A percentile compares a stretch with the other conserved stretches of the same genome.
These are phyloP conservation scores for Bryoglossum gracile DNA, from an alignment of 495 filamentous ascomycete genomes.

Conservation along the genomic window DNA sequence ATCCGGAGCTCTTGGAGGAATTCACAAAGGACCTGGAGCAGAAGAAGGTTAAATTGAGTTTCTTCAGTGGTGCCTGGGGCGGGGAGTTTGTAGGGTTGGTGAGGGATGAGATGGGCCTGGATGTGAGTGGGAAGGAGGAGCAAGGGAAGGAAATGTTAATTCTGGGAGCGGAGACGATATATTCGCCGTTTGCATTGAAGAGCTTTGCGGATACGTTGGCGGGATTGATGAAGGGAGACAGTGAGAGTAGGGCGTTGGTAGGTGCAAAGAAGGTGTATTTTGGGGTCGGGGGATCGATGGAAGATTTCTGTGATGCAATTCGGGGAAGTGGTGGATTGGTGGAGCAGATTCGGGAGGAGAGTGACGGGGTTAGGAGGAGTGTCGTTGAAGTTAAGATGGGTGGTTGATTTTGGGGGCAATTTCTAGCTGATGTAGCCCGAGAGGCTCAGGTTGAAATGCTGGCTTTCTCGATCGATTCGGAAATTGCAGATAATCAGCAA, in stretches of 20 bases:
- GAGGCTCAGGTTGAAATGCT: too few relatives aligned
- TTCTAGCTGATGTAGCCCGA: too few relatives aligned
- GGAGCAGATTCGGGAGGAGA: slow-evolving; percentile 55
- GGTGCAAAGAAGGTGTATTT: slow-evolving; percentile 95
- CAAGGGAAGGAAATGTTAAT: slow-evolving; percentile 43
- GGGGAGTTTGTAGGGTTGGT: slow-evolving; percentile 55
- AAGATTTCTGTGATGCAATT: slow-evolving; percentile 70
- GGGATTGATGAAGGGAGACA: slow-evolving; percentile 44
- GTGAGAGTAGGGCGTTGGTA: slow-evolving; percentile 58
- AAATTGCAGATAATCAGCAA: too few relatives aligned
- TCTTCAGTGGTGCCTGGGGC: slow-evolving; percentile 84
- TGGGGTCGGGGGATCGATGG: slow-evolving; percentile 87
- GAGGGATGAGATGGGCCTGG: slow-evolving; percentile 25
- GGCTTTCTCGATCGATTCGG: too few relatives aligned
- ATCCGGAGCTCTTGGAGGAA: slow-evolving; percentile 47
- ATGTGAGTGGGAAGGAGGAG: slow-evolving; percentile 12
- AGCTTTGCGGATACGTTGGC: slow-evolving; percentile 71
- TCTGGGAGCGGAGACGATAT: slow-evolving; percentile 91
- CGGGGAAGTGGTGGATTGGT: slow-evolving; percentile 46
- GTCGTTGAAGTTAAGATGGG: slow-evolving; percentile 32
- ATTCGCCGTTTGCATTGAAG: slow-evolving; percentile 66
- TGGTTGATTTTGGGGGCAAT: too few relatives aligned
- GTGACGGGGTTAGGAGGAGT: slow-evolving; percentile 48
- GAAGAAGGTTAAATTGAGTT: slow-evolving; percentile 53
- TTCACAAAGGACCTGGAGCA: slow-evolving; percentile 54